Percentiles rank a stretch among this genome's conserved stretches.
phyloP scores from a whole-genome alignment of 257 asterid species.

The Plantago major region DNA sequence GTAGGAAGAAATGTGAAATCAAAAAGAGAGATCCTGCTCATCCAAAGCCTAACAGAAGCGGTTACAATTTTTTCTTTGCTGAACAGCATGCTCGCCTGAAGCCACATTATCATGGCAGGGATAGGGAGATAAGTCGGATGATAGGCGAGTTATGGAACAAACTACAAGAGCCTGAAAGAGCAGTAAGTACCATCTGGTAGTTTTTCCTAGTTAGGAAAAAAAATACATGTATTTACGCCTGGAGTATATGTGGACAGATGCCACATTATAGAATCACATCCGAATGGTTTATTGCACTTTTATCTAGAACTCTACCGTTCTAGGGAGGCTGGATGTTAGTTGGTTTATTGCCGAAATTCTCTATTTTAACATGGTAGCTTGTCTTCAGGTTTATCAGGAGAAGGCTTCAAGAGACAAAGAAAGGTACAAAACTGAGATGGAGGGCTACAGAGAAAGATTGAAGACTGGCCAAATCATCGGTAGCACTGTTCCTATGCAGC shows the following conservation, averaged over 20 bases:
- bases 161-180: slow-evolving; percentile 52
- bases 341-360: background rate
- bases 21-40: slow-evolving; percentile 73
- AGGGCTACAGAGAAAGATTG: slow-evolving; percentile 48
- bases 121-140: slow-evolving; percentile 74
- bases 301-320: no score
- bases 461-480: slow-evolving; percentile 30
- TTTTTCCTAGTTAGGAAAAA: background rate
- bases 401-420: slow-evolving; percentile 73
- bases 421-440: slow-evolving; percentile 71
- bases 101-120: slow-evolving; percentile 61
- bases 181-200: slow-evolving; percentile 35
- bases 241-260: no score
- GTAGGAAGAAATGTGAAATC: slow-evolving; percentile 73
- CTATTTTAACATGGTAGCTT: background rate
- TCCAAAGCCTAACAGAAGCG: slow-evolving; percentile 90
- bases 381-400: slow-evolving; percentile 66
- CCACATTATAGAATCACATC: no score
- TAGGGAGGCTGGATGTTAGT: background rate
- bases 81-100: slow-evolving; percentile 78
- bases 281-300: no score
- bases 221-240: no score
- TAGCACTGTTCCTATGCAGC: slow-evolving; percentile 25
- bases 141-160: slow-evolving; percentile 90
- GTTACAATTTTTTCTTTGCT: slow-evolving; percentile 86